A percentile compares a stretch with the other conserved stretches of the same genome.
Conservation (phyloP, 768 basidiomycete species). For the Pluteus cervinus region DNA sequence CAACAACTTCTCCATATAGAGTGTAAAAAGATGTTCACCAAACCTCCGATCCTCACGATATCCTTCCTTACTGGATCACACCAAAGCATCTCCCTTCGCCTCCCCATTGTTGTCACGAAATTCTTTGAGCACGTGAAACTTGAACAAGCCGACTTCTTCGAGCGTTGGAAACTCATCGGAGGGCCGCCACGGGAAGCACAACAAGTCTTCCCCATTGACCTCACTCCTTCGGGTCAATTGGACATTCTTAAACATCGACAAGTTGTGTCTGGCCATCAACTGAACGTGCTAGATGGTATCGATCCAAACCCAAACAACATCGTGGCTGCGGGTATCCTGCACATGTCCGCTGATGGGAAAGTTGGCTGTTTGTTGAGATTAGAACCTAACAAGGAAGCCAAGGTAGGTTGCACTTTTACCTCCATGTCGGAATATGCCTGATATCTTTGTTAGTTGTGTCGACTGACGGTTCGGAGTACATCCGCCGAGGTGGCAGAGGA, state of each 20-base stretch:
- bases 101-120: conserved; percentile 86
- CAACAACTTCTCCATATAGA: conserved; percentile 94
- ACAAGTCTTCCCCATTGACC: conserved; percentile 71
- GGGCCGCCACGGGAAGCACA: conserved; percentile 93
- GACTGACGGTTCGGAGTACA: conserved; percentile 90
- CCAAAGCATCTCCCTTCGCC: conserved; percentile 74
- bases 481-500: conserved; percentile 83
- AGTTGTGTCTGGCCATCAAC: conserved; percentile 69
- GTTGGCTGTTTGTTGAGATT: conserved; percentile 90
- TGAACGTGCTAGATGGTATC: conserved; percentile 76
- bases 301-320: conserved; percentile 94
- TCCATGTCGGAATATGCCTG: conserved; percentile 3
- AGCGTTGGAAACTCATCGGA: conserved; percentile 96
- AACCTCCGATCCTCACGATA: conserved; percentile 73
- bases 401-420: conserved; percentile 43
- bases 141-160: conserved; percentile 84
- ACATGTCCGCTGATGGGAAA: conserved; percentile 88
- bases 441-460: conserved; percentile 66
- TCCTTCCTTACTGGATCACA: conserved; percentile 93
- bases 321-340: conserved; percentile 93
- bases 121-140: conserved; percentile 94
- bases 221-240: conserved; percentile 64
- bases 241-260: conserved; percentile 69
- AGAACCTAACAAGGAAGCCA: conserved; percentile 94
- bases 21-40: conserved; percentile 82